A percentile compares a stretch with the other conserved stretches of the same genome.
Evolutionary conservation across 2,329 filamentous ascomycete species (phyloP).

Genomic region (Epichloe elymi): DNA sequence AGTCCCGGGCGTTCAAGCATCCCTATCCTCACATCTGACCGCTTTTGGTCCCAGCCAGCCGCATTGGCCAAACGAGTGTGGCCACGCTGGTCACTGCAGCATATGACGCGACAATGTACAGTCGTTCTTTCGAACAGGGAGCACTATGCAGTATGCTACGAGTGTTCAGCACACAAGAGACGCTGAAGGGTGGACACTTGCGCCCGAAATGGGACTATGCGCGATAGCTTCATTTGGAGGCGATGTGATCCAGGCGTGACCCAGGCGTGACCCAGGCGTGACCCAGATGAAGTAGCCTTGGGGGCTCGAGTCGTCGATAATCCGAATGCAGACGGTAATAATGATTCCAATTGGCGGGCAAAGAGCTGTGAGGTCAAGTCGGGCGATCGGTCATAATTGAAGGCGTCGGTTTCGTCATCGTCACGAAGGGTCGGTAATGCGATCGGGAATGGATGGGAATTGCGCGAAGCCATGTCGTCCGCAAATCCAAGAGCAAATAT

Average conservation of each 20-base stretch:
- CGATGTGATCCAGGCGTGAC: no score
- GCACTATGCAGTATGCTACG: background rate
- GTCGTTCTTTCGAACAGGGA: background rate
- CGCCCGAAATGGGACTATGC: background rate
- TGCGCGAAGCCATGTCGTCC: slow-evolving; percentile 1
- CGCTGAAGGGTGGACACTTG: background rate
- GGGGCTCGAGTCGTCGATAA: no score
- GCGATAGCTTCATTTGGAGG: background rate
- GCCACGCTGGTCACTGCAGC: background rate
- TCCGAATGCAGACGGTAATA: background rate
- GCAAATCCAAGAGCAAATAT: background rate
- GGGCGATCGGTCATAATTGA: background rate
- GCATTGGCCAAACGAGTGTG: background rate
- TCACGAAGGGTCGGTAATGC: slow-evolving; percentile 8
- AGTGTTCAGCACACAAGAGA: background rate
- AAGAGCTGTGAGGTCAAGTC: background rate
- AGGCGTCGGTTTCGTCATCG: slow-evolving; percentile 7
- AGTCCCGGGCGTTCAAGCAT: background rate
- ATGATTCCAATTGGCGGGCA: background rate
- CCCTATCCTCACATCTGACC: background rate
- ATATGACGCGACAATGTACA: background rate
- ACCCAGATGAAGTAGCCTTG: no score
- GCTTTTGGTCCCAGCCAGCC: background rate
- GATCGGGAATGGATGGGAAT: slow-evolving; percentile 1
- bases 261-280: no score